phyloP scores from a whole-genome alignment of 257 asterid species.

The Jaltomata sinuosa region DNA sequence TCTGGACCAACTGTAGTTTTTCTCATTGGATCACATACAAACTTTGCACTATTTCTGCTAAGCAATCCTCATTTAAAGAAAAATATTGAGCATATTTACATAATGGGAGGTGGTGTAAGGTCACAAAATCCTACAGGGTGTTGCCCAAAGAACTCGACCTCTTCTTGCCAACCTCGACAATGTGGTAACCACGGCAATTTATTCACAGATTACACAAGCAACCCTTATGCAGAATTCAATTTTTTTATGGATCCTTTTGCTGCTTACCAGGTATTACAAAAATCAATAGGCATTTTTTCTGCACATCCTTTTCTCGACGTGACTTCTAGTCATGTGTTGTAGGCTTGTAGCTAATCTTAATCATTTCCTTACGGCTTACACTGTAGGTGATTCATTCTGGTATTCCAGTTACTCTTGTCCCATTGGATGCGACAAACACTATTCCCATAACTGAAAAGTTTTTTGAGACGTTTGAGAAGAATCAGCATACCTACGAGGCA shows the following conservation, averaged over 20 bases:
- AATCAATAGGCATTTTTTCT: background rate
- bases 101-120: slow-evolving; percentile 85
- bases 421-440: slow-evolving; percentile 88
- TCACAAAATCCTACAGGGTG: slow-evolving; percentile 67
- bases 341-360: background rate
- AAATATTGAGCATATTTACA: slow-evolving; percentile 55
- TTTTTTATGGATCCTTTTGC: slow-evolving; percentile 87
- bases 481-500: slow-evolving; percentile 71
- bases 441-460: slow-evolving; percentile 49
- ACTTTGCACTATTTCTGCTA: slow-evolving; percentile 62
- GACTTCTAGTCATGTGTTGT: background rate
- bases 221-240: slow-evolving; percentile 84
- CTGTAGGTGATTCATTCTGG: slow-evolving; percentile 79
- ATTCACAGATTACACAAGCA: slow-evolving; percentile 49
- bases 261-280: slow-evolving; percentile 68
- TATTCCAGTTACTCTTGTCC: slow-evolving; percentile 71
- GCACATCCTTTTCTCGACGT: background rate
- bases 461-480: slow-evolving; percentile 48
- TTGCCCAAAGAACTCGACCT: slow-evolving; percentile 42
- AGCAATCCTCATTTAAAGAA: slow-evolving; percentile 66
- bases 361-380: background rate
- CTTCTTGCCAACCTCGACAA: slow-evolving; percentile 49
- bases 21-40: slow-evolving; percentile 47
- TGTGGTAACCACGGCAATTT: slow-evolving; percentile 75
- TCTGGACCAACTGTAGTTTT: slow-evolving; percentile 63